Percentiles rank a stretch among this genome's conserved stretches.
Evolutionary conservation across 2,329 filamentous ascomycete genomes (phyloP).

Genomic region (Neofusicoccum laricinum): DNA sequence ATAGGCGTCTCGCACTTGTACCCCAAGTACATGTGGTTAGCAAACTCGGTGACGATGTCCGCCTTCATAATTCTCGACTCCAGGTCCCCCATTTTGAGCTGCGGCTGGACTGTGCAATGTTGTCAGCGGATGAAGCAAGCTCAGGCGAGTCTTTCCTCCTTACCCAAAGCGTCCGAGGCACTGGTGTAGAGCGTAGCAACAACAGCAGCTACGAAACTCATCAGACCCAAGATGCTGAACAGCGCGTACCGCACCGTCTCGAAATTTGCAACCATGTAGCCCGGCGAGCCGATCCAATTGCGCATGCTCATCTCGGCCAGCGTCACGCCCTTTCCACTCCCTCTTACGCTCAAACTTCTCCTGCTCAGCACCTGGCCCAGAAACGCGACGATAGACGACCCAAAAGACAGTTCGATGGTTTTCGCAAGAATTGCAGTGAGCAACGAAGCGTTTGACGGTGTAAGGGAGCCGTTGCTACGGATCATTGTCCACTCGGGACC

Average conservation of each 20-base stretch:
- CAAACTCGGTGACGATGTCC: slow-evolving; percentile 60
- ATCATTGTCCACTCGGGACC: slow-evolving; percentile 65
- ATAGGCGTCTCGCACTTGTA: slow-evolving; percentile 63
- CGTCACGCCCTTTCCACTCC: slow-evolving; percentile 60
- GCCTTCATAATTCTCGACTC: slow-evolving; percentile 52
- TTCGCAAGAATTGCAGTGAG: slow-evolving; percentile 71
- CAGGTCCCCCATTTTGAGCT: slow-evolving; percentile 60
- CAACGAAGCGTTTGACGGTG: slow-evolving; percentile 63
- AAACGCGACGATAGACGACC: slow-evolving; percentile 72
- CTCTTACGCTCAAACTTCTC: slow-evolving; percentile 57
- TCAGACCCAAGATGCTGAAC: slow-evolving; percentile 59
- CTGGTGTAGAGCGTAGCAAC: slow-evolving; percentile 72
- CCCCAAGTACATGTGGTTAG: slow-evolving; percentile 58
- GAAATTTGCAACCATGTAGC: slow-evolving; percentile 68
- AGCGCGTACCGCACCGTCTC: slow-evolving; percentile 63
- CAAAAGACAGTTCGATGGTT: slow-evolving; percentile 73
- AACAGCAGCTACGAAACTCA: slow-evolving; percentile 64
- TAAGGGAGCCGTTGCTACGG: slow-evolving; percentile 50
- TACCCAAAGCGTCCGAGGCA: slow-evolving; percentile 66
- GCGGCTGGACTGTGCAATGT: slow-evolving; percentile 58
- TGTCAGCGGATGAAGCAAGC: background rate
- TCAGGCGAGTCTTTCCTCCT: background rate
- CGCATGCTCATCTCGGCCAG: slow-evolving; percentile 77
- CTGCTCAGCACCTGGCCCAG: slow-evolving; percentile 73
- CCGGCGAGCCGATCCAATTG: slow-evolving; percentile 63